Percentiles rank a stretch among this genome's conserved stretches.
Evolutionary conservation across 345 rosid species (phyloP).

Genomic region (Leavenworthia alabamica): DNA sequence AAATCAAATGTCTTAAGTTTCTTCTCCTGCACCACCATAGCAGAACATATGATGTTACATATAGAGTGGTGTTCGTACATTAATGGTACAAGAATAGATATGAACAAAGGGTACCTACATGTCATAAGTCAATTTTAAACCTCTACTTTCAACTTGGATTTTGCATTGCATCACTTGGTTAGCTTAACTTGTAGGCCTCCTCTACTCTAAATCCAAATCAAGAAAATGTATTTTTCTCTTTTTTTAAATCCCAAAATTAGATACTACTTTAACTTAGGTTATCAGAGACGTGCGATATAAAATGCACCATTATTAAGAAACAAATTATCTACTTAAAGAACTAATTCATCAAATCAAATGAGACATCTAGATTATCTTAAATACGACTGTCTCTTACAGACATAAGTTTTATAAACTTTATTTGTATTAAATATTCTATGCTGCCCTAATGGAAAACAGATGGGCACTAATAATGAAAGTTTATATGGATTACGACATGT

Average conservation of each 20-base stretch:
- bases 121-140: constrained; percentile 1
- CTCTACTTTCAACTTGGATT: constrained; percentile 4
- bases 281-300: not conserved
- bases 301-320: not conserved
- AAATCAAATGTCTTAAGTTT: too few species aligned
- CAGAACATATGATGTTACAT: too few species aligned
- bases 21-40: too few species aligned
- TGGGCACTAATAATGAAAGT: not conserved
- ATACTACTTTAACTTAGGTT: not conserved
- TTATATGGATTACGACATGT: constrained; percentile 19
- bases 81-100: not conserved
- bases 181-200: constrained; percentile 12
- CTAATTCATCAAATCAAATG: not conserved
- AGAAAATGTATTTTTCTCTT: not conserved
- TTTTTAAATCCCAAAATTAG: not conserved
- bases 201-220: not conserved
- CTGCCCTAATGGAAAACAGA: not conserved
- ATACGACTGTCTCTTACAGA: not conserved
- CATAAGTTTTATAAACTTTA: not conserved
- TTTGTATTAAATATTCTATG: not conserved
- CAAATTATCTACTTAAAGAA: not conserved
- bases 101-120: not conserved
- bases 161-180: constrained; percentile 3
- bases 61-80: not conserved
- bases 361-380: not conserved